Base-by-base conservation (phyloP, 2,329 filamentous ascomycete genomes). In the Apiospora koreana region DNA sequence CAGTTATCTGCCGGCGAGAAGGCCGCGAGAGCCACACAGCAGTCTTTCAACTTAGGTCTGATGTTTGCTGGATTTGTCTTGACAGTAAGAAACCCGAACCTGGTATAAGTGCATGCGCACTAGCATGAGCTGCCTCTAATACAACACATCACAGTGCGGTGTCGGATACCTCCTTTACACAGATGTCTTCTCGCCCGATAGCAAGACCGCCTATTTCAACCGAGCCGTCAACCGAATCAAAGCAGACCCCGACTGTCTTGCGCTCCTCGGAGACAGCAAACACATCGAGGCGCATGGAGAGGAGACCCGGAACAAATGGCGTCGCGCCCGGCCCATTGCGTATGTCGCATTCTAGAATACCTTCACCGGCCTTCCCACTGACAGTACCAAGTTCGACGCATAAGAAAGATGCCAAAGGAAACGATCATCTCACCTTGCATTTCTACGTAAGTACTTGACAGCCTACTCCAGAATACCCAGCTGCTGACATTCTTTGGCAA, bases 191-290 rank as follows among this genome's bases (percentile, higher is more conserved):
- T 92, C 93, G 4, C 88, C 93, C 25, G 92, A 95, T 78, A 96
- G 93, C 84, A 95, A 94, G 81, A 95, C 92, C 21, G 89, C 91
- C 70, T 91, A 96, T 79, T 98, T 97, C 86, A 97, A 97, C 83
- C 91, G 93, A 73, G 93, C 94, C 0, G 92, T 97, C 65, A 89
- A 93, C 77, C 90, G 91, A 72, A 91, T 98, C 79, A 93, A 92
- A 79, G 86, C 87, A 68, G 92, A 97, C 77, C 80, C 87, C 0
- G 86, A 89, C 70, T 97, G 93, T 78, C 84, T 91, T 38, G 89
- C 92, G 70, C 79, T 97, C 8, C 87, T 98, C 1, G 94, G 94
- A 18, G 90, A 94, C 21, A 82, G 87, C 48, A 91, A 90, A 72
- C 88, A 94, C 78, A 95, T 98, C 70, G 86, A 85, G 28, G 94